phyloP scores from a whole-genome alignment of 1,284 basidiomycete species.

The Ganoderma sp. region DNA sequence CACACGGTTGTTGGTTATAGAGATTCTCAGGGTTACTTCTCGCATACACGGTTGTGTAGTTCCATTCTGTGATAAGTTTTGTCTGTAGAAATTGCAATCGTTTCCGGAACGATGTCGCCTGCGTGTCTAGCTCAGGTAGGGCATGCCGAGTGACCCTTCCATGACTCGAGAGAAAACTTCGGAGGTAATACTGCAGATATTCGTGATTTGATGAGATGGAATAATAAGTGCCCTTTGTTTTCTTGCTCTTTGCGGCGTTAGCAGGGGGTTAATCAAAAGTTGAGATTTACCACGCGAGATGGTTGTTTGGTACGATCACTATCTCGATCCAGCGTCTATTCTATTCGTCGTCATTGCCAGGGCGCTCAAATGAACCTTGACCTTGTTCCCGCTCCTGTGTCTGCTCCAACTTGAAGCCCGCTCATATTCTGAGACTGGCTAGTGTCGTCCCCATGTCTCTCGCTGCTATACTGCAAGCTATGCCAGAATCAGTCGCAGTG shows the following conservation, averaged over 20 bases:
- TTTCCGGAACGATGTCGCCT: background rate
- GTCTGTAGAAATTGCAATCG: background rate
- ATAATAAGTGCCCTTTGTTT: too few relatives aligned
- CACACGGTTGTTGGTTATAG: slow-evolving; percentile 1
- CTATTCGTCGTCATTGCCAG: background rate
- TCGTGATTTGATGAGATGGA: too few relatives aligned
- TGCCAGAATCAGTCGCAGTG: too few relatives aligned
- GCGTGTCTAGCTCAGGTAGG: too few relatives aligned
- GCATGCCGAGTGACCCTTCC: too few relatives aligned
- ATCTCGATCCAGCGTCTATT: slow-evolving; percentile 1
- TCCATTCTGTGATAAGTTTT: background rate
- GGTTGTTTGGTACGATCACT: background rate
- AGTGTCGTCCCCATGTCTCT: too few relatives aligned
- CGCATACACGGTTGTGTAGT: background rate
- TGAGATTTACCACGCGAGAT: background rate
- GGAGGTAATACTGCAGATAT: too few relatives aligned
- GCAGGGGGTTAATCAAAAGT: too few relatives aligned
- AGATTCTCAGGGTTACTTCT: too few relatives aligned
- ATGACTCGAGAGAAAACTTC: too few relatives aligned
- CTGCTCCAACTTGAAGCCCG: background rate
- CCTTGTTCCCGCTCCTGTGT: background rate
- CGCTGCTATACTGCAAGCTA: too few relatives aligned
- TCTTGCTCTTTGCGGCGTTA: background rate
- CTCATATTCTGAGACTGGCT: background rate
- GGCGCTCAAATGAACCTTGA: background rate